Evolutionary conservation across 164 flowering plant genomes (phyloP), one percentile per base, ranked within the genome.

Genomic region (Kalanchoe fedtschenkoi): DNA sequence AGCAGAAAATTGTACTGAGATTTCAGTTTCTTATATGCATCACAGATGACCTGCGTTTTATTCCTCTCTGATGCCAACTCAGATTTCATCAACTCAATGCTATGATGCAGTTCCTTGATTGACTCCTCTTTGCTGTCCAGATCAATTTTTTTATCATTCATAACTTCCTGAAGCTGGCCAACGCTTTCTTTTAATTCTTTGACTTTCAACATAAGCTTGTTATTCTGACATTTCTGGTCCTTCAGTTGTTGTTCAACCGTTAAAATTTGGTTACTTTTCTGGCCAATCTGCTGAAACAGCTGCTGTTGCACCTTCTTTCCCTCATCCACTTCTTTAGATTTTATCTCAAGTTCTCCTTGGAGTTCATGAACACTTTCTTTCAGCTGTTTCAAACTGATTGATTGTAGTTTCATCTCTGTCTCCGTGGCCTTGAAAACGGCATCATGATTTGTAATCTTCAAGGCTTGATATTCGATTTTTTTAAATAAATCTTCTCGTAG

Each of bases 1-100:
- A 62, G 58, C 60, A 88, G 80, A 62, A 59, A 85, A 37, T 70
- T 77, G 74, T 83, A 71, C 55, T 87, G 87, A 60, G 90, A 83
- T 75, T 80, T 88, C 66, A 86, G 76, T 53, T 61, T 80, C 67
- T 82, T 88, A 60, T 73, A 83, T 8, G 70, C 65, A 66, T 55
- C 75, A 22, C 74, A 6, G 8, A 65, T 9, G 33, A 74, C 77
- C 34, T 55, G 73, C 58, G 29, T 67, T 71, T 70, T 82, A 60
- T 71, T 75, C 78, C 66, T 78, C 75, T 81, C 88, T 26, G 65
- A 63, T 61, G 46, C 26, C 42, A 83, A 65, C 69, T 86, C 82
- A 24, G 64, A 51, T 43, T 67, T 61, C 47, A 73, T 77, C 43
- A 22, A 38, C 66, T 81, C 78, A 62, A 76, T 63, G 70, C 78